Evolutionary conservation across 2,329 filamentous ascomycete species (phyloP).

Genomic region (Trichoderma harzianum): DNA sequence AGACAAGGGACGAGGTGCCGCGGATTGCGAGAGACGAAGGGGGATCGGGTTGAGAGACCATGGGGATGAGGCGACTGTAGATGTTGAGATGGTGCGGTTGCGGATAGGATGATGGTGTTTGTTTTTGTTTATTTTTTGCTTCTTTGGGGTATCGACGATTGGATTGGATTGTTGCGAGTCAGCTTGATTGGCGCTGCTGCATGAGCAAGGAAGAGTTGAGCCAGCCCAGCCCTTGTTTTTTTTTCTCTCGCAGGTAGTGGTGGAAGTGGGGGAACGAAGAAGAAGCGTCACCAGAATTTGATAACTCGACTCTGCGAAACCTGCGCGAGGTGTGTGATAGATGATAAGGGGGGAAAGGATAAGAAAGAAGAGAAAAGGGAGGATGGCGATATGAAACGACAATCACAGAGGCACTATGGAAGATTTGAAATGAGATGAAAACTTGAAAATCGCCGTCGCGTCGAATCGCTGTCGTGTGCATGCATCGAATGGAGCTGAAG

Average conservation of each 20-base stretch:
- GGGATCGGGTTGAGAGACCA: constrained; percentile 62
- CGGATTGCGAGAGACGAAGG: constrained; percentile 53
- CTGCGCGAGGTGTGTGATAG: background rate
- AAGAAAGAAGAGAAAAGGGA: background rate
- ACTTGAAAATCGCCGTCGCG: background rate
- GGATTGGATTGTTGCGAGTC: background rate
- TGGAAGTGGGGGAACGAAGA: constrained; percentile 11
- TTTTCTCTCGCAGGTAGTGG: background rate
- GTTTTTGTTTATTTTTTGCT: background rate
- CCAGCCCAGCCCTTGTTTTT: constrained; percentile 1
- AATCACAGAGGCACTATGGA: background rate
- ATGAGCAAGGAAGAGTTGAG: constrained; percentile 2
- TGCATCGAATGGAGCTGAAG: background rate
- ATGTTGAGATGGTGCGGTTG: background rate
- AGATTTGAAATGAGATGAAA: background rate
- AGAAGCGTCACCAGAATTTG: background rate
- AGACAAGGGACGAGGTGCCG: constrained; percentile 55
- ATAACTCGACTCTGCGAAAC: background rate
- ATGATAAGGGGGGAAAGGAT: background rate
- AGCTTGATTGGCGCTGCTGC: constrained; percentile 11
- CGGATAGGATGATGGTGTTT: background rate
- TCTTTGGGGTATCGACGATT: background rate
- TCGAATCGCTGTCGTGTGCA: background rate
- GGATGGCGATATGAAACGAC: background rate
- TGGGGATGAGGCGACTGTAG: constrained; percentile 33